These are phyloP conservation scores for Carex parvula DNA, from an alignment of 176 grass and related monocot species.

Conservation along the genomic window DNA sequence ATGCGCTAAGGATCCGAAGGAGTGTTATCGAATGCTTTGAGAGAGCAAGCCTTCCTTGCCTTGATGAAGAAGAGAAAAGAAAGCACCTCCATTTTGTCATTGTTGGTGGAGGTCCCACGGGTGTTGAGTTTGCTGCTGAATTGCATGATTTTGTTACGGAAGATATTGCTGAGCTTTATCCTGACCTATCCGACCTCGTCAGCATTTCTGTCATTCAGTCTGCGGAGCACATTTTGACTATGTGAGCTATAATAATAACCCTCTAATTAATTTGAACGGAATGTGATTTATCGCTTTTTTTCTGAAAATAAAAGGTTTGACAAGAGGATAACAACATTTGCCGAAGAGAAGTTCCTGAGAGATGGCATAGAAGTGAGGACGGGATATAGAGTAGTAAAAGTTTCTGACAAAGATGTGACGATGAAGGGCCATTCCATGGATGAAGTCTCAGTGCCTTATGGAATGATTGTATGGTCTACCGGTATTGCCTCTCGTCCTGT, in stretches of 20 bases:
- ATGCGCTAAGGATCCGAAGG: slow-evolving; percentile 77
- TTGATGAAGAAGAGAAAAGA: slow-evolving; percentile 69
- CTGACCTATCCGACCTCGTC: slow-evolving; percentile 53
- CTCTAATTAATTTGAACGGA: slow-evolving; percentile 17
- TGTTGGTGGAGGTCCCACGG: slow-evolving; percentile 92
- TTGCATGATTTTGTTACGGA: slow-evolving; percentile 92
- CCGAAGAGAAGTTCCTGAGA: slow-evolving; percentile 79
- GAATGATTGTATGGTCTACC: slow-evolving; percentile 92
- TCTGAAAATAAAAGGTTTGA: slow-evolving; percentile 57
- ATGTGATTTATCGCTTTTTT: slow-evolving; percentile 26
- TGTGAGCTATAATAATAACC: slow-evolving; percentile 40
- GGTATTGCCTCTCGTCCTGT: slow-evolving; percentile 73
- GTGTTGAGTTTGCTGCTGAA: slow-evolving; percentile 96
- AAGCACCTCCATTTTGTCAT: slow-evolving; percentile 84
- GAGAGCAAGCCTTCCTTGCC: slow-evolving; percentile 61
- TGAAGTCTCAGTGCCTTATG: slow-evolving; percentile 68
- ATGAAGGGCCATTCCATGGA: slow-evolving; percentile 53
- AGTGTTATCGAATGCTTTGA: slow-evolving; percentile 86
- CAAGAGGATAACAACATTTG: slow-evolving; percentile 68
- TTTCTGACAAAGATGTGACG: slow-evolving; percentile 63
- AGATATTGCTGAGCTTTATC: slow-evolving; percentile 90
- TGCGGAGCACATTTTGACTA: slow-evolving; percentile 84
- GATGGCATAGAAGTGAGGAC: slow-evolving; percentile 85
- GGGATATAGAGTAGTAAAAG: slow-evolving; percentile 66
- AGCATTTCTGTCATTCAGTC: slow-evolving; percentile 90